phyloP scores from a whole-genome alignment of 192 early-diverging fungal species.

The Anaeromyces robustus region DNA sequence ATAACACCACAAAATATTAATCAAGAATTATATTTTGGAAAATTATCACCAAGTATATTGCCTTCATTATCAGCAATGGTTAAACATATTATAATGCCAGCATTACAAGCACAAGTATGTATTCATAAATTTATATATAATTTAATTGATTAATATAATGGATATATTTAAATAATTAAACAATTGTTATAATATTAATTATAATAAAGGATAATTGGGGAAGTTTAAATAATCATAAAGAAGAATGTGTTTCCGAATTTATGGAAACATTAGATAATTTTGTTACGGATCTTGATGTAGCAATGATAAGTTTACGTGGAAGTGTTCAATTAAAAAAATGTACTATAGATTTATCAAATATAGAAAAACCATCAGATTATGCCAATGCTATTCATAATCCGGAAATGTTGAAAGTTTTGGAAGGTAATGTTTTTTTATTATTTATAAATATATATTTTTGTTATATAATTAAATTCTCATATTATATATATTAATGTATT shows the following conservation, averaged over 20 bases:
- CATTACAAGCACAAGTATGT: slow-evolving; percentile 31
- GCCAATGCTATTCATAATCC: slow-evolving; percentile 35
- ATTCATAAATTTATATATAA: not conserved
- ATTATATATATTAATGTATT: not conserved
- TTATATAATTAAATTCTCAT: slow-evolving; percentile 1
- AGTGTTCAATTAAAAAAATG: slow-evolving; percentile 34
- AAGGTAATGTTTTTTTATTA: slow-evolving; percentile 26
- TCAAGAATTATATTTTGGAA: slow-evolving; percentile 34
- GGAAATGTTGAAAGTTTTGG: slow-evolving; percentile 32
- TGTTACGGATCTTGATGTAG: slow-evolving; percentile 39
- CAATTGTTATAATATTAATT: not conserved
- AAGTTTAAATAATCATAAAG: slow-evolving; percentile 25
- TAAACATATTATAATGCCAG: slow-evolving; percentile 41
- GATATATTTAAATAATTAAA: not conserved
- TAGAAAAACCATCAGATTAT: slow-evolving; percentile 37
- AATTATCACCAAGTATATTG: slow-evolving; percentile 26
- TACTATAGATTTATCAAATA: slow-evolving; percentile 33
- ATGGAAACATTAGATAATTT: slow-evolving; percentile 41
- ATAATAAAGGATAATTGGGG: slow-evolving; percentile 39
- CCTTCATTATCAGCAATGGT: slow-evolving; percentile 38
- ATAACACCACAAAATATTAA: slow-evolving; percentile 33
- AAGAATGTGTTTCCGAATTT: slow-evolving; percentile 32
- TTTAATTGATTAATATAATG: too few species aligned
- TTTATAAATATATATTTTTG: not conserved
- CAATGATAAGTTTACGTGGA: slow-evolving; percentile 51